Evolutionary conservation across 139 green algal species (phyloP).

Genomic region (Closterium sp.): DNA sequence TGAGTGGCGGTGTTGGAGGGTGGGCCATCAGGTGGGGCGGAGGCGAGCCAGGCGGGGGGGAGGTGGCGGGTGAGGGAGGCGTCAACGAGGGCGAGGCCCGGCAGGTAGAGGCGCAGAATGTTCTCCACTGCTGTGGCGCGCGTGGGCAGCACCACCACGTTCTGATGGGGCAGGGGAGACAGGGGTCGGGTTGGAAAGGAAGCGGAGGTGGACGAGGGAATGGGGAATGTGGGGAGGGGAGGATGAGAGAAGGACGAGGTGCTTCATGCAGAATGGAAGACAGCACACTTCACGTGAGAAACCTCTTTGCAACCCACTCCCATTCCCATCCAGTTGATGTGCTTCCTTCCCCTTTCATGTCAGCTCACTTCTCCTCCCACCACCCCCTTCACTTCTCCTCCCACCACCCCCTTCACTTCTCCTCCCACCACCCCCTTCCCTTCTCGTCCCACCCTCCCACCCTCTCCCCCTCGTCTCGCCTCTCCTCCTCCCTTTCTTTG

Average conservation of each 20-base stretch:
- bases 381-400: too few species aligned
- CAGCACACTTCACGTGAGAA: not conserved
- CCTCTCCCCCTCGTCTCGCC: too few species aligned
- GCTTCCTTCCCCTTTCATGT: too few species aligned
- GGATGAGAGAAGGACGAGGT: too few species aligned
- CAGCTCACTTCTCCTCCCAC: too few species aligned
- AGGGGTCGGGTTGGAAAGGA: not conserved
- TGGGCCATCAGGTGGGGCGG: not conserved
- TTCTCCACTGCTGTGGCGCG: conserved; percentile 19
- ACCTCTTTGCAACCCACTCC: not conserved
- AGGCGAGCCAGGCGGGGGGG: conserved; percentile 11
- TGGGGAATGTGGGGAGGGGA: too few species aligned
- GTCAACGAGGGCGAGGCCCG: conserved; percentile 31
- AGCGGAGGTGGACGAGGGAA: not conserved
- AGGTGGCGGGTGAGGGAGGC: conserved; percentile 4
- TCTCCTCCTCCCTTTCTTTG: too few species aligned
- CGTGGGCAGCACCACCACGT: conserved; percentile 30
- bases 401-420: too few species aligned
- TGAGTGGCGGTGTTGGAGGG: conserved; percentile 2
- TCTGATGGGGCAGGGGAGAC: not conserved
- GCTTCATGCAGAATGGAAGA: not conserved
- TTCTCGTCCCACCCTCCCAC: too few species aligned
- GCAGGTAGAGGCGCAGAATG: conserved; percentile 34
- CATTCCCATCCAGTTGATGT: not conserved
- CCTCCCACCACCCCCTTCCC: too few species aligned